These are phyloP conservation scores for Pigoraptor vietnamica DNA, from an alignment of 78 protist species.

Conservation along the genomic window DNA sequence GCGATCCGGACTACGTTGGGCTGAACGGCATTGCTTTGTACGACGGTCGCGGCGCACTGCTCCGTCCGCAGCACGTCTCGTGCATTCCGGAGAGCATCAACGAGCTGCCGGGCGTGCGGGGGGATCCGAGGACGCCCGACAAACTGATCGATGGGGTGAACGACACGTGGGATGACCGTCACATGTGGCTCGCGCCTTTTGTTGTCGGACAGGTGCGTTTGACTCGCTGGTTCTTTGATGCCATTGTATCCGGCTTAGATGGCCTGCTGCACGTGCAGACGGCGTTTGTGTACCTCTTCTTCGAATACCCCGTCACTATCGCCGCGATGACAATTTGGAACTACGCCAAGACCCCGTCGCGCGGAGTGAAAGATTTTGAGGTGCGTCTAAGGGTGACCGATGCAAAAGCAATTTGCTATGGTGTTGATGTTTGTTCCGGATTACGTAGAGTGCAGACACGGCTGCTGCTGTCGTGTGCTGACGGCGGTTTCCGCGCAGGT, in stretches of 20 bases:
- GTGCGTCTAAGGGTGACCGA: background rate
- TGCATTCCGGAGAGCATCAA: slow-evolving; percentile 5
- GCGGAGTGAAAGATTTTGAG: slow-evolving; percentile 48
- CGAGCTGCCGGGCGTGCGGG: background rate
- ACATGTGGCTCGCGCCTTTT: slow-evolving; percentile 60
- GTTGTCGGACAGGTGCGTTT: background rate
- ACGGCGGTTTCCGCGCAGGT: too few species aligned
- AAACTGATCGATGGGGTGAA: slow-evolving; percentile 47
- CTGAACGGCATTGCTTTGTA: slow-evolving; percentile 69
- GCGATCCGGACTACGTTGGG: slow-evolving; percentile 74
- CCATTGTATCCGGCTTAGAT: too few species aligned
- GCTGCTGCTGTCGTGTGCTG: too few species aligned
- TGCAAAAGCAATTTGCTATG: background rate
- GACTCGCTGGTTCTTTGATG: background rate
- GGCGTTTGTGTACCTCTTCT: slow-evolving; percentile 19
- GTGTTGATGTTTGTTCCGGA: background rate
- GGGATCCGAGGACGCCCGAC: slow-evolving; percentile 17
- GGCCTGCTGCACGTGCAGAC: too few species aligned
- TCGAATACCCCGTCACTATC: slow-evolving; percentile 43
- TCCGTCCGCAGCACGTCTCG: background rate
- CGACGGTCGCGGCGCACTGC: slow-evolving; percentile 4
- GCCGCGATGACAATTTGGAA: slow-evolving; percentile 58
- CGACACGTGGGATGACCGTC: slow-evolving; percentile 34
- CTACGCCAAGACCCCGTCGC: slow-evolving; percentile 33
- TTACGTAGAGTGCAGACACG: too few species aligned